Conservation (phyloP, 805 yeast species). For the Candida wancherniae region DNA sequence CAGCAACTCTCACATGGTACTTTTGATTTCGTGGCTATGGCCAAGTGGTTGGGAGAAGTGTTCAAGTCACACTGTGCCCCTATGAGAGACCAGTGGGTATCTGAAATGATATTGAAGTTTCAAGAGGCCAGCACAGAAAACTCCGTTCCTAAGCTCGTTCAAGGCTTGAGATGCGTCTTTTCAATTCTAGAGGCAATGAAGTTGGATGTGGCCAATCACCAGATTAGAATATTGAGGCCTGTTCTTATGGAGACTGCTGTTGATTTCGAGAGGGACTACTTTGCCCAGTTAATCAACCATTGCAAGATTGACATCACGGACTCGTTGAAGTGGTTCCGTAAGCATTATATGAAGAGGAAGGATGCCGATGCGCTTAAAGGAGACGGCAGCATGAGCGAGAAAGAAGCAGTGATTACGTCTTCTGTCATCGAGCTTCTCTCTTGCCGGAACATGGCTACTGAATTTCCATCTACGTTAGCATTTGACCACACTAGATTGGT, state of each 20-base stretch:
- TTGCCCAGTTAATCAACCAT: slow-evolving; percentile 47
- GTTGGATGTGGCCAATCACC: slow-evolving; percentile 91
- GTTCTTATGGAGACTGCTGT: slow-evolving; percentile 81
- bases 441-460: slow-evolving; percentile 75
- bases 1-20: slow-evolving; percentile 71
- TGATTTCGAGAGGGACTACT: slow-evolving; percentile 84
- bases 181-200: slow-evolving; percentile 91
- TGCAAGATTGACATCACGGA: slow-evolving; percentile 57
- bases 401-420: slow-evolving; percentile 40
- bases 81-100: slow-evolving; percentile 88
- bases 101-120: slow-evolving; percentile 66
- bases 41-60: slow-evolving; percentile 69
- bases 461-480: slow-evolving; percentile 77
- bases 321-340: slow-evolving; percentile 63
- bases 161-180: slow-evolving; percentile 72
- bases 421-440: slow-evolving; percentile 63
- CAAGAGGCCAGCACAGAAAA: slow-evolving; percentile 44
- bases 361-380: slow-evolving; percentile 10
- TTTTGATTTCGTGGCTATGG: slow-evolving; percentile 66
- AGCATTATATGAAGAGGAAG: slow-evolving; percentile 24
- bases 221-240: slow-evolving; percentile 80
- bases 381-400: slow-evolving; percentile 15
- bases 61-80: slow-evolving; percentile 93
- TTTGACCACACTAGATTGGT: slow-evolving; percentile 81
- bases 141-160: slow-evolving; percentile 52